Percentiles rank a stretch among this genome's conserved stretches.
phyloP scores from a whole-genome alignment of 257 asterid species.

The Solanum phureja region DNA sequence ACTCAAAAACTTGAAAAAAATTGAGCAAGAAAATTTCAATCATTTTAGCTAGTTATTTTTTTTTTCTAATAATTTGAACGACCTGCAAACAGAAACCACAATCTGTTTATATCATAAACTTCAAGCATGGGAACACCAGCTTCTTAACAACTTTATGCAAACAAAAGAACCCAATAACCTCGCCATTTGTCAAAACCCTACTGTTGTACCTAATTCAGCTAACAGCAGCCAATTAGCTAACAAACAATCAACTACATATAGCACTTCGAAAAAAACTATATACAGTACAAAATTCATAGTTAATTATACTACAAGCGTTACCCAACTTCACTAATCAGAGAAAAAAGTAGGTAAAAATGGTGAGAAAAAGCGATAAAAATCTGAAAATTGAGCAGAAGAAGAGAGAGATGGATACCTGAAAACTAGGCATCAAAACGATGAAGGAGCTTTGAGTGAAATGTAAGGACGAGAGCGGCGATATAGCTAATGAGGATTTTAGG shows the following conservation, averaged over 20 bases:
- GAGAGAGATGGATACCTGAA: not conserved
- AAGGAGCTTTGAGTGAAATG: not conserved
- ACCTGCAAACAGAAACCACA: not conserved
- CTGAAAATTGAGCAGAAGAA: not conserved
- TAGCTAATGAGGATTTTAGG: not conserved
- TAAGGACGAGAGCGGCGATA: not conserved
- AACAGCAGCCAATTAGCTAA: not conserved
- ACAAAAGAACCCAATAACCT: not conserved
- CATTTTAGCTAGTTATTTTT: too few relatives aligned
- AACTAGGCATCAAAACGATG: not conserved
- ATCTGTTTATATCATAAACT: not conserved
- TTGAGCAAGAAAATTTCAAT: not conserved
- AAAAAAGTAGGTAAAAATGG: not conserved
- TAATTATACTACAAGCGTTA: not conserved
- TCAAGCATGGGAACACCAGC: not conserved
- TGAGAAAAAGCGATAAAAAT: not conserved
- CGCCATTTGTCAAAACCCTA: not conserved
- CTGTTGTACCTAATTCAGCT: not conserved
- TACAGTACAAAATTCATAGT: not conserved
- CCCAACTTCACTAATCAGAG: not conserved
- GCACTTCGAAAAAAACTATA: not conserved
- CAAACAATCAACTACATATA: not conserved
- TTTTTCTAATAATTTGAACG: not conserved
- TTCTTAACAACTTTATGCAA: not conserved
- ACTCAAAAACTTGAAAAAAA: not conserved